Base-by-base conservation (phyloP, 108 stramenopile genomes). In the Nannochloropsis granulata region DNA sequence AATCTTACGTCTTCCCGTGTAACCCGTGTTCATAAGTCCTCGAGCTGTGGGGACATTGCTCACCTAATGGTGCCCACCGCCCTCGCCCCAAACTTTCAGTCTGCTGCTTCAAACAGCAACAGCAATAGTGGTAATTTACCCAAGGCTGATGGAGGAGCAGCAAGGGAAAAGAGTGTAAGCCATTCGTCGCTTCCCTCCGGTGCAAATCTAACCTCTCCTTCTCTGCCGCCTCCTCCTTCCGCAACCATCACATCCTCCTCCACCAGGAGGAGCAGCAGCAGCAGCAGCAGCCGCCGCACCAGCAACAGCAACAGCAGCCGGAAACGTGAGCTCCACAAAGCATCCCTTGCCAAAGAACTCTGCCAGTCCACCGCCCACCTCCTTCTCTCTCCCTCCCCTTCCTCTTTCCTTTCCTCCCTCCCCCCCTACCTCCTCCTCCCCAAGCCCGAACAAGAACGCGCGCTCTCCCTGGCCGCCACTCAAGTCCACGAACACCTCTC, bases 401-500 rank as follows among this genome's bases (percentile, higher is more conserved):
- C 56, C 56, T 2, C 56, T 71, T 71, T 7, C 56, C n/a, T 7
- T 8, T 8, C 56, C 56, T 71, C 8, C 56, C n/a, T 71, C 56
- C 56, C n/a, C 8, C 56, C n/a, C 56, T n/a, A 71, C 16, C 56
- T n/a, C 8, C 56, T n/a, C 56, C 56, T 71, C n/a, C 56, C 56
- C 56, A n/a, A 71, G 34, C 2, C 56, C 7, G 56, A 71, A 7
- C 34, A 34, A 34, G 79, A 44, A 14, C 44, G 84, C 23, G n/a
- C 46, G 43, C 56, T 43, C 34, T 19, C 16, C n/a, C 25, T 25
- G 24, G 85, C 23, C 12, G 25, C 85, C 12, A 23, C 13, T 5
- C 78, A 78, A 24, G 82, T 86, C 1, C 81, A 71, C 12, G 26
- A 21, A 23, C 86, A 87, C 86, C 34, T 87, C 12, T 43, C 23